Evolutionary conservation across 495 filamentous ascomycete species (phyloP).

Genomic region (Ramalina intermedia): DNA sequence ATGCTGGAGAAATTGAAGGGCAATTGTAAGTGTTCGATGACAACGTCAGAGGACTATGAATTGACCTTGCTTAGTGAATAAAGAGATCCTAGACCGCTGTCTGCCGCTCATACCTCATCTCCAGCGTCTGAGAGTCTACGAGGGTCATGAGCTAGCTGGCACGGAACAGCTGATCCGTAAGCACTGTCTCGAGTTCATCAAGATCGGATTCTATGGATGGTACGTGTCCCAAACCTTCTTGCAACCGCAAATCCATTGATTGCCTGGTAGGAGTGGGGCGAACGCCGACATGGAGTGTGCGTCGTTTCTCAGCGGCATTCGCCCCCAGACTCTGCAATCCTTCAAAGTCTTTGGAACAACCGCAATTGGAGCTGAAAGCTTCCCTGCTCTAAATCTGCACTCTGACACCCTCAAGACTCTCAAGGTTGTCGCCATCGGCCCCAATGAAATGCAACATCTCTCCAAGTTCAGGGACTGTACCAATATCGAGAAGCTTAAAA

Average conservation of each 20-base stretch:
- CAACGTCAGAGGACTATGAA: conserved; percentile 19
- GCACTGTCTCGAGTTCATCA: conserved; percentile 46
- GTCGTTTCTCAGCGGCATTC: conserved; percentile 41
- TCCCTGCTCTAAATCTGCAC: conserved; percentile 45
- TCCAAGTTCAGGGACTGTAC: conserved; percentile 36
- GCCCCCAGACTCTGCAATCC: conserved; percentile 40
- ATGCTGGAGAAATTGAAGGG: conserved; percentile 38
- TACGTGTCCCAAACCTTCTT: conserved; percentile 12
- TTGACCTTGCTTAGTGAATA: conserved; percentile 4
- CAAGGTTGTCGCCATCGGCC: conserved; percentile 34
- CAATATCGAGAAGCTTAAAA: conserved; percentile 33
- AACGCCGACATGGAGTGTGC: conserved; percentile 39
- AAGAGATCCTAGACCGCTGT: conserved; percentile 27
- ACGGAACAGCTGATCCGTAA: conserved; percentile 35
- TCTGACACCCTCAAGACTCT: conserved; percentile 40
- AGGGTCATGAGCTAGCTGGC: conserved; percentile 41
- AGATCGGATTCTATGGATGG: conserved; percentile 43
- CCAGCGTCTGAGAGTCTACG: conserved; percentile 36
- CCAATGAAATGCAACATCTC: conserved; percentile 32
- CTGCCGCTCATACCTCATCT: conserved; percentile 29
- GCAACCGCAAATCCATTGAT: background rate
- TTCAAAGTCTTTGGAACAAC: conserved; percentile 43
- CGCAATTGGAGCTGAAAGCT: conserved; percentile 36
- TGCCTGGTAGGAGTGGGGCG: conserved; percentile 15
- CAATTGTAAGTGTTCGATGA: conserved; percentile 24